phyloP scores from a whole-genome alignment of 2,329 filamentous ascomycete species.

The Scorias spongiosa region DNA sequence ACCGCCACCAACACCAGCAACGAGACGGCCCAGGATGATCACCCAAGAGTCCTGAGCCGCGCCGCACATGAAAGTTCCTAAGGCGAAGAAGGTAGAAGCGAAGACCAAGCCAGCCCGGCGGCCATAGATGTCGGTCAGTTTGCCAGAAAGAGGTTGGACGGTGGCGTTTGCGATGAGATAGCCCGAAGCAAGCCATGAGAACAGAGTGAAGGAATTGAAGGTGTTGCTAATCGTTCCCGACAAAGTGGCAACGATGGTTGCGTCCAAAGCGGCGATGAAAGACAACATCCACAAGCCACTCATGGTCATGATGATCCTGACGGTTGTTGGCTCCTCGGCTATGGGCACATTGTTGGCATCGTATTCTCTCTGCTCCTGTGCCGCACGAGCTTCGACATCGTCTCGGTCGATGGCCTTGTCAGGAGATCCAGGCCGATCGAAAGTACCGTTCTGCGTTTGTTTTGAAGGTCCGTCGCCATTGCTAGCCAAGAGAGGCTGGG shows the following conservation, averaged over 20 bases:
- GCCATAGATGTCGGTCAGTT: constrained; percentile 78
- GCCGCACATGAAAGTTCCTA: constrained; percentile 70
- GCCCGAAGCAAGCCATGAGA: constrained; percentile 78
- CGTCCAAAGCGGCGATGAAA: constrained; percentile 49
- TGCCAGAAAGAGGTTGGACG: constrained; percentile 69
- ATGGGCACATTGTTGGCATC: constrained; percentile 14
- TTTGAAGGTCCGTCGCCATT: not conserved
- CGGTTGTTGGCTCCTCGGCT: constrained; percentile 31
- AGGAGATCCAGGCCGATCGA: not conserved
- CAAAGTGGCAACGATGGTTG: constrained; percentile 73
- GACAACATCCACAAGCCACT: constrained; percentile 37
- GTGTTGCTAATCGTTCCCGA: constrained; percentile 69
- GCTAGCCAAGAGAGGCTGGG: not conserved
- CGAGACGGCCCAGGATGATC: constrained; percentile 64
- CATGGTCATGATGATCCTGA: constrained; percentile 33
- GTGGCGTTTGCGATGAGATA: constrained; percentile 83
- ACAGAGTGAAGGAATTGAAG: constrained; percentile 63
- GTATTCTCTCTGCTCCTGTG: constrained; percentile 19
- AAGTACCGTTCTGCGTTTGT: not conserved
- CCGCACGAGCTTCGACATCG: constrained; percentile 15
- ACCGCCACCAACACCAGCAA: constrained; percentile 69
- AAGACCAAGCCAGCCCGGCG: constrained; percentile 64
- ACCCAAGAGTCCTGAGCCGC: constrained; percentile 47
- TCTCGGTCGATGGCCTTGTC: constrained; percentile 2
- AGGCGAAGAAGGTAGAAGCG: constrained; percentile 65